Evolutionary conservation across 345 rosid genomes (phyloP).

Genomic region (Capsella bursapastoris): DNA sequence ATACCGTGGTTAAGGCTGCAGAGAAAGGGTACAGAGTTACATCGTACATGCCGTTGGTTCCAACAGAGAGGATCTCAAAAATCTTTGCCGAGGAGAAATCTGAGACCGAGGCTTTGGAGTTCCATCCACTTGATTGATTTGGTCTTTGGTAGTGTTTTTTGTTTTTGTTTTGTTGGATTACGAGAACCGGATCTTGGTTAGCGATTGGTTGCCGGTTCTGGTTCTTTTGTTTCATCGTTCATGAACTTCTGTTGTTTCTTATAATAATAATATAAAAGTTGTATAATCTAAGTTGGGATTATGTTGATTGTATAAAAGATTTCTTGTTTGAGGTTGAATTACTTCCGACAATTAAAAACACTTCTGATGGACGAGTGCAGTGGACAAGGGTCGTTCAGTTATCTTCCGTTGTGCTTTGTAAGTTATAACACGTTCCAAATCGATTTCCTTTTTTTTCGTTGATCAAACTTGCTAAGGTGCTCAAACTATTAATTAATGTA

Average conservation of each 20-base stretch:
- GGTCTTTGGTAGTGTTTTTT: constrained; percentile 23
- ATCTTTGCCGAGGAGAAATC: constrained; percentile 55
- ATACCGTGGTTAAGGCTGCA: constrained; percentile 65
- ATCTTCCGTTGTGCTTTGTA: no score
- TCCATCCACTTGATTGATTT: constrained; percentile 45
- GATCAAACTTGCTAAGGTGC: no score
- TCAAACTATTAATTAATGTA: no score
- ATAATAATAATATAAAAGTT: constrained; percentile 2
- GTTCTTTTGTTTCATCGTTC: constrained; percentile 31
- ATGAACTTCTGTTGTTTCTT: background rate
- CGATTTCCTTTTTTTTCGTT: no score
- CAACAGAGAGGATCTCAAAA: constrained; percentile 80
- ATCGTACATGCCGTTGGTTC: constrained; percentile 79
- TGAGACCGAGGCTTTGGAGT: constrained; percentile 46
- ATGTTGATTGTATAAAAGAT: background rate
- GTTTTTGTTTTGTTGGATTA: constrained; percentile 12
- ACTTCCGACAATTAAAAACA: background rate
- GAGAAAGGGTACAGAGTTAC: constrained; percentile 84
- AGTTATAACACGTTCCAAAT: no score
- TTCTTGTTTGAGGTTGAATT: background rate
- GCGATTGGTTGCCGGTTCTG: constrained; percentile 20
- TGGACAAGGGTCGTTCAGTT: background rate
- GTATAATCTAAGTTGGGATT: constrained; percentile 1
- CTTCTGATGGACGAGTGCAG: background rate
- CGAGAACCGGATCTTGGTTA: constrained; percentile 29